Base-by-base conservation (phyloP, 441 rosid genomes). In the Croton laevigatus region DNA sequence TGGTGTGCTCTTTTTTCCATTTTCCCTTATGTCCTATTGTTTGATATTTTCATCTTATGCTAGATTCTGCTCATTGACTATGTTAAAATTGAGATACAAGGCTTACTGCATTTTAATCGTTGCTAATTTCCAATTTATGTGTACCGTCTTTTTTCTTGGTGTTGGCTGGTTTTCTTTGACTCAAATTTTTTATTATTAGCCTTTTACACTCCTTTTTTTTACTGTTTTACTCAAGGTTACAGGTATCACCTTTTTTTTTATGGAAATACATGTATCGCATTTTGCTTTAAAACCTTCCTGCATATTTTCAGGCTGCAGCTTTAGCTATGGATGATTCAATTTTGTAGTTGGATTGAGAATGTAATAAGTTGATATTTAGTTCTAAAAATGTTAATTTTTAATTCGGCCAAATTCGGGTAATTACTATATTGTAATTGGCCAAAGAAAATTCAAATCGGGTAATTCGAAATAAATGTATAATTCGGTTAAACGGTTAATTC, bases 261-360 rank as follows among this genome's bases (percentile, higher is more conserved):
- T 1, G 32, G 32, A 27, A 27, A 2, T 44, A 8, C 45, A 3
- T 22, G n/a, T 12, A 16, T 48, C 12, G 12, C 51, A 8, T 65
- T 22, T 66, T 23, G 69, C 73, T 71, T 62, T 48, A 45, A n/a
- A 36, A 9, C 44, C 67, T 71, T 11, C 68, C 44, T 69, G 73
- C 71, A 48, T 76, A 54, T 74, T 81, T 34, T 73, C 81, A 96
- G 99, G 97, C 91, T 71, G 99, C 96, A 71, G 94, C 91, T 55
- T 83, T 95, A 66, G 95, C 97, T 62, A 87, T 95, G 98, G 98
- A 95, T 85, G 99, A 88, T 9, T 78, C 94, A 42, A 75, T 89
- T 65, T n/a, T n/a, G n/a, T n/a, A n/a, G n/a, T 82, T 95, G 80
- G 97, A 95, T 95, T 77, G 99, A 95, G 61, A 95, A 95, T 84